Percentiles rank a stretch among this genome's conserved stretches.
phyloP scores from a whole-genome alignment of 306 rosid species.

The Trichosanthes cucumerina region DNA sequence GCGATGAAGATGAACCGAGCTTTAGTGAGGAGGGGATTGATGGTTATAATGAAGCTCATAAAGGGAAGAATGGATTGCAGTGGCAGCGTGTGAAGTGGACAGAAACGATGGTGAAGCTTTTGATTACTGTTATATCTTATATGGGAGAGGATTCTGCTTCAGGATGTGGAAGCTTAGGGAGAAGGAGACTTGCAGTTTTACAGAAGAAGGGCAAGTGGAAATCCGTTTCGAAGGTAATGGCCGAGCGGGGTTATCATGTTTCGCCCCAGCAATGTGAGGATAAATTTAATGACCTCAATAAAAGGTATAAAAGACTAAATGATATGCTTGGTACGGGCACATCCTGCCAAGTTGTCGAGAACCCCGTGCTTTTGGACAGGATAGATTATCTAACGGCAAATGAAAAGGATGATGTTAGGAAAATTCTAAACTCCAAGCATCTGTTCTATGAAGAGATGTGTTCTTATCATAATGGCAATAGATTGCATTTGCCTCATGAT shows the following conservation, averaged over 20 bases:
- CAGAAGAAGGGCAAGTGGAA: conserved; percentile 38
- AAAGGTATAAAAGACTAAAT: neutral
- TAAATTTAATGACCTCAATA: neutral
- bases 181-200: neutral
- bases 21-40: conserved; percentile 47
- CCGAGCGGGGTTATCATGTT: conserved; percentile 39
- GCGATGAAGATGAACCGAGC: conserved; percentile 52
- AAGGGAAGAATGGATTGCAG: conserved; percentile 44
- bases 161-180: conserved; percentile 40
- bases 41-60: conserved; percentile 33
- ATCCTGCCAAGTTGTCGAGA: neutral
- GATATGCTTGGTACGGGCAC: neutral
- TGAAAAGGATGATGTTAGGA: neutral
- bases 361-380: neutral
- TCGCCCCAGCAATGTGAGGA: neutral
- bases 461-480: neutral
- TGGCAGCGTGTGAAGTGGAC: conserved; percentile 91
- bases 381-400: neutral
- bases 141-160: conserved; percentile 44
- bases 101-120: conserved; percentile 73
- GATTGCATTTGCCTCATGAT: neutral
- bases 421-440: neutral
- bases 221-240: conserved; percentile 74
- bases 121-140: conserved; percentile 69
- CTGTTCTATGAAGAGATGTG: neutral